A percentile compares a stretch with the other conserved stretches of the same genome.
Conservation (phyloP, 1,284 basidiomycete species). For the Irpex rosettiformis region DNA sequence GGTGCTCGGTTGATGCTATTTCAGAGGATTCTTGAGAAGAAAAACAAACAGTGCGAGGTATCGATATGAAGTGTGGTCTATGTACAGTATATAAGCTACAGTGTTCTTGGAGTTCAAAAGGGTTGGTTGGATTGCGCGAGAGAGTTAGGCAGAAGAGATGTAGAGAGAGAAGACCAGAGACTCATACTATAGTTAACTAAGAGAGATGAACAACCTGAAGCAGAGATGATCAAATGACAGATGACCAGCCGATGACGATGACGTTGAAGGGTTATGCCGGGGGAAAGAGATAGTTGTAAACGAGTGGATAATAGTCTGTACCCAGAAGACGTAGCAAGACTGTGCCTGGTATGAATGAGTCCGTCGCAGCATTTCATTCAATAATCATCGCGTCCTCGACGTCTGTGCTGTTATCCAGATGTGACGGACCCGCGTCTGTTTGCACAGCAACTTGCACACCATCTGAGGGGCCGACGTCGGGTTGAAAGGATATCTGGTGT, state of each 20-base stretch:
- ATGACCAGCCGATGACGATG: conserved; percentile 6
- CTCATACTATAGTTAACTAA: not conserved
- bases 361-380: conserved; percentile 9
- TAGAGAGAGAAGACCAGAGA: not conserved
- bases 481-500: conserved; percentile 8
- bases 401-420: conserved; percentile 1
- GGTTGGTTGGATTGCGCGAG: conserved; percentile 5
- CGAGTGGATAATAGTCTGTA: conserved; percentile 7
- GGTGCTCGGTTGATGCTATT: not conserved
- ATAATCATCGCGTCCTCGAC: conserved; percentile 18
- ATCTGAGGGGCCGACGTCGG: not conserved
- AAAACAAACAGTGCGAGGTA: conserved; percentile 15
- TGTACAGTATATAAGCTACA: conserved; percentile 24
- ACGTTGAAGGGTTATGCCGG: conserved; percentile 7
- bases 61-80: conserved; percentile 20
- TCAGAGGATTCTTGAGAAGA: not conserved
- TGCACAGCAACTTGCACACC: not conserved
- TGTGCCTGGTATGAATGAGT: not conserved
- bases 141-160: conserved; percentile 1
- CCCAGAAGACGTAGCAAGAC: not conserved
- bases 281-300: not conserved
- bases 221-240: conserved; percentile 4
- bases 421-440: conserved; percentile 5
- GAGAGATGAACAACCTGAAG: conserved; percentile 1
- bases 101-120: conserved; percentile 6